These are phyloP conservation scores for Termitomyces sp. DNA, from an alignment of 768 basidiomycete genomes.

Conservation along the genomic window DNA sequence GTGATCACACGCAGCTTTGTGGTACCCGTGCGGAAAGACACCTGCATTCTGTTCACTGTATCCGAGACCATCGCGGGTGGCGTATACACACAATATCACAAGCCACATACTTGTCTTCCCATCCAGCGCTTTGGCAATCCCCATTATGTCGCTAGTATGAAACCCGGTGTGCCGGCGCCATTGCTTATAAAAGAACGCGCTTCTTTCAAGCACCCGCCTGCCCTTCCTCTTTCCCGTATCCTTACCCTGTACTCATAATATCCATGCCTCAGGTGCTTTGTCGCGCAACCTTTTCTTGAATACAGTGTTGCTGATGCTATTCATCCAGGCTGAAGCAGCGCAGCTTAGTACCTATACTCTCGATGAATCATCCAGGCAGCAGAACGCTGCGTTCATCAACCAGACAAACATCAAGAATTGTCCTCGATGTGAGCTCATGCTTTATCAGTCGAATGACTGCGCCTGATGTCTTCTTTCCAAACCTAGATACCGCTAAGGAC, in stretches of 20 bases:
- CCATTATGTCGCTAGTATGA: slow-evolving; percentile 7
- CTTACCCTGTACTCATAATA: not conserved
- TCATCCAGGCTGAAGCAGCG: not conserved
- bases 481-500: slow-evolving; percentile 1
- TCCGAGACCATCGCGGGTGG: slow-evolving; percentile 6
- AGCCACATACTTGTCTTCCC: not conserved
- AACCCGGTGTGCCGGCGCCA: slow-evolving; percentile 5
- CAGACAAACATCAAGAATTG: slow-evolving; percentile 1
- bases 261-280: slow-evolving; percentile 9
- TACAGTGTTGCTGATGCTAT: not conserved
- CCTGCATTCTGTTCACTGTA: not conserved
- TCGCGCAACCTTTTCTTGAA: not conserved
- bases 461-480: not conserved
- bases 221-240: not conserved
- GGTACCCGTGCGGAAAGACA: not conserved
- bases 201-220: not conserved
- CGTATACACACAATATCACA: not conserved
- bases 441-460: not conserved
- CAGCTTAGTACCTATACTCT: slow-evolving; percentile 1
- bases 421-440: slow-evolving; percentile 4
- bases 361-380: slow-evolving; percentile 2
- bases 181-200: slow-evolving; percentile 6
- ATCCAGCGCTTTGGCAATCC: not conserved
- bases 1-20: not conserved
- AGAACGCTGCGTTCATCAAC: not conserved